Evolutionary conservation across 805 yeast species (phyloP).

Genomic region (Suhomyces sp.): DNA sequence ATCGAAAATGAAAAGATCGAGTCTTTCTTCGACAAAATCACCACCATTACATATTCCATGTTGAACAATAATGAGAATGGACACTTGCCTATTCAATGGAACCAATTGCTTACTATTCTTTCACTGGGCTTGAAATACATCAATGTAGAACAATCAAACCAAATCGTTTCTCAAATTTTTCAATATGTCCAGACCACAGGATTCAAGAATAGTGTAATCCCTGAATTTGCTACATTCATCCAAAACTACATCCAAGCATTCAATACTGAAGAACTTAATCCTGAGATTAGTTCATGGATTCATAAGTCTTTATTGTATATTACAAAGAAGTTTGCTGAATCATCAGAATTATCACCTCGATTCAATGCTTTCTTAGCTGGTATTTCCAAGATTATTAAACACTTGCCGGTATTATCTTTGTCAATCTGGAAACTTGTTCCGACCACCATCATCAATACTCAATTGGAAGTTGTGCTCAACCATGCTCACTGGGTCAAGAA

Average conservation of each 20-base stretch:
- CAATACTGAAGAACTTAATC: conserved; percentile 12
- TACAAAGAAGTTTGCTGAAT: conserved; percentile 64
- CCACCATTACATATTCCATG: conserved; percentile 15
- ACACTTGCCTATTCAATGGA: conserved; percentile 14
- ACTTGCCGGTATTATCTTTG: conserved; percentile 8
- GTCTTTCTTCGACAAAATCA: conserved; percentile 10
- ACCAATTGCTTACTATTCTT: conserved; percentile 18
- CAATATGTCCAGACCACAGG: conserved; percentile 18
- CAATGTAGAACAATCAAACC: conserved; percentile 7
- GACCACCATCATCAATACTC: conserved; percentile 52
- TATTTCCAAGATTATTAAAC: conserved; percentile 17
- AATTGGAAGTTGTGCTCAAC: conserved; percentile 59
- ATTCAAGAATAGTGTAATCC: conserved; percentile 28
- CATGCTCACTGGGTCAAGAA: conserved; percentile 46
- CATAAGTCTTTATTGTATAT: conserved; percentile 57
- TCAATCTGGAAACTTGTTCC: conserved; percentile 43
- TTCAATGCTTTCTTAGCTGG: conserved; percentile 31
- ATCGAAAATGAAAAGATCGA: conserved; percentile 4
- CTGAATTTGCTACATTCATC: conserved; percentile 30
- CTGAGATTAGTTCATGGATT: conserved; percentile 48
- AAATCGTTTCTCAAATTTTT: conserved; percentile 11
- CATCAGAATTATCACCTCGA: conserved; percentile 21
- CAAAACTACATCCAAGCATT: conserved; percentile 24
- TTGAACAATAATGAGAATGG: not conserved
- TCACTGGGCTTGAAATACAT: conserved; percentile 11